These are phyloP conservation scores for Coniferiporia sulphurascens DNA, from an alignment of 1,284 basidiomycete species.

Conservation along the genomic window DNA sequence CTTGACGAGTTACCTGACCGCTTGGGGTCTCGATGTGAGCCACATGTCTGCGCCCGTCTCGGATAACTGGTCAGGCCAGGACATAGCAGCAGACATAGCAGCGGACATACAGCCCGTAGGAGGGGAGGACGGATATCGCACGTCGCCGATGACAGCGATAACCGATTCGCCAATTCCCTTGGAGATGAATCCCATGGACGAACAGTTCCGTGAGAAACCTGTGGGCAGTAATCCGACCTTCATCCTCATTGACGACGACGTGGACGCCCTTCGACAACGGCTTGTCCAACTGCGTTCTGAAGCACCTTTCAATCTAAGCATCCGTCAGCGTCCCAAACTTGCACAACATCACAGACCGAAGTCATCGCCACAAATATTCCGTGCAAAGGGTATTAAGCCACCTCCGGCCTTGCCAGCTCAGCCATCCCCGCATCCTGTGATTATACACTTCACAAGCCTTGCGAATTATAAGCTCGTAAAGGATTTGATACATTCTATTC, in stretches of 20 bases:
- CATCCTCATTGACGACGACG: slow-evolving; percentile 87
- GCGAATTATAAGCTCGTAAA: slow-evolving; percentile 84
- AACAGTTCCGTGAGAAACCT: slow-evolving; percentile 5
- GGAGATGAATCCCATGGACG: slow-evolving; percentile 13
- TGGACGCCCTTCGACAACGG: slow-evolving; percentile 66
- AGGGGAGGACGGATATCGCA: slow-evolving; percentile 9
- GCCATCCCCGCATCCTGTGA: slow-evolving; percentile 42
- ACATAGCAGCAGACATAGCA: slow-evolving; percentile 18
- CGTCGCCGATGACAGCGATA: slow-evolving; percentile 14
- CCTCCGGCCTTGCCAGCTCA: slow-evolving; percentile 26
- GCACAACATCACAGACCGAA: slow-evolving; percentile 63
- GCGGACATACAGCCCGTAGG: slow-evolving; percentile 19
- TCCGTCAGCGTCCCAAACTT: slow-evolving; percentile 71
- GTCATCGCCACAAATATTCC: slow-evolving; percentile 72
- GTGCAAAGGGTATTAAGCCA: slow-evolving; percentile 39
- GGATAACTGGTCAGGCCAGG: slow-evolving; percentile 32
- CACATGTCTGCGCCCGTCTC: slow-evolving; percentile 65
- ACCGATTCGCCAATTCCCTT: slow-evolving; percentile 13
- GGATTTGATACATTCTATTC: slow-evolving; percentile 73
- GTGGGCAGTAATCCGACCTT: slow-evolving; percentile 40
- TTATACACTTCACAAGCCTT: slow-evolving; percentile 89
- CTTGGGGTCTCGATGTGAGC: slow-evolving; percentile 90
- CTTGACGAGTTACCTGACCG: slow-evolving; percentile 85
- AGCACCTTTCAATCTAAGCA: slow-evolving; percentile 38
- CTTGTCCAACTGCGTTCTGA: slow-evolving; percentile 62